phyloP scores from a whole-genome alignment of 345 rosid species.

The Salix dunnii region DNA sequence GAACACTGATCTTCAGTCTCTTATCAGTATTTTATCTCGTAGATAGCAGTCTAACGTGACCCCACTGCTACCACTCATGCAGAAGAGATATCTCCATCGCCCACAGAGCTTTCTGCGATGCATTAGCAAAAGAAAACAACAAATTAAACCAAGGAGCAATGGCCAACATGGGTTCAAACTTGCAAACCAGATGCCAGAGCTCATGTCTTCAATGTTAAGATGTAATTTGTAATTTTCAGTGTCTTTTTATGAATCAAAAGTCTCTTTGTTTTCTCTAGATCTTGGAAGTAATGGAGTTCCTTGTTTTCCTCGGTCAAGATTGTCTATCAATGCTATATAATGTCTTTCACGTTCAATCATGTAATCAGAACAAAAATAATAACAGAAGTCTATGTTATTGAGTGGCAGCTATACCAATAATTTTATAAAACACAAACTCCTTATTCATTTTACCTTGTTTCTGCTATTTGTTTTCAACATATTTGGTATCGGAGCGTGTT shows the following conservation, averaged over 20 bases:
- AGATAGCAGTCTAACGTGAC: constrained; percentile 6
- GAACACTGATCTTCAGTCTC: not conserved
- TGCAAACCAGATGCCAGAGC: constrained; percentile 46
- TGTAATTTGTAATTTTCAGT: too few relatives aligned
- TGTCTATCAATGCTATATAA: not conserved
- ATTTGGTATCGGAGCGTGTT: too few relatives aligned
- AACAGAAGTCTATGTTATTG: not conserved
- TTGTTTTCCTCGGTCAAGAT: not conserved
- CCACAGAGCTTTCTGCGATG: constrained; percentile 74
- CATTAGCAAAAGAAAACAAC: constrained; percentile 68
- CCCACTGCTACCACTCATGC: constrained; percentile 19
- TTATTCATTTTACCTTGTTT: too few relatives aligned
- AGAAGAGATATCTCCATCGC: constrained; percentile 71
- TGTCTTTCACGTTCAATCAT: not conserved
- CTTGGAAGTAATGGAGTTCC: too few relatives aligned
- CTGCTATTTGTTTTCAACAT: too few relatives aligned
- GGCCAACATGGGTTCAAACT: constrained; percentile 25
- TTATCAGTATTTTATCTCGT: not conserved
- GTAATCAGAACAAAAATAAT: not conserved
- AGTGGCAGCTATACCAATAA: not conserved
- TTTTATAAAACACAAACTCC: too few relatives aligned
- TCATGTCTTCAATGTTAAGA: constrained; percentile 25
- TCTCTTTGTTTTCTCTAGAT: too few relatives aligned
- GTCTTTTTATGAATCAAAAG: too few relatives aligned
- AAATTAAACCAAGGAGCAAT: constrained; percentile 58